Evolutionary conservation across 1,284 basidiomycete species (phyloP).

Genomic region (Cerioporus squamosus): DNA sequence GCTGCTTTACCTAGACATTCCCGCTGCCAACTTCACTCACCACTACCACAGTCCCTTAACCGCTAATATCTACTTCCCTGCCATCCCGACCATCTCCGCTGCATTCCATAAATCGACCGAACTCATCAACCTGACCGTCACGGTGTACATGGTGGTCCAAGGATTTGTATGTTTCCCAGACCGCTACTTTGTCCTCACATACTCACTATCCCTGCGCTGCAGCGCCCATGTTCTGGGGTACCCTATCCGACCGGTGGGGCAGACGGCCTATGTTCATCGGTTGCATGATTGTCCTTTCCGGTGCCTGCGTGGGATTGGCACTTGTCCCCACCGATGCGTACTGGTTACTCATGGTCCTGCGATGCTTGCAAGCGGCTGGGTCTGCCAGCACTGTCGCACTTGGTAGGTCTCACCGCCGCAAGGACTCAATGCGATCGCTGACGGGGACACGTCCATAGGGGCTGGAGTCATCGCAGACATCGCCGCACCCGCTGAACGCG

Average conservation of each 20-base stretch:
- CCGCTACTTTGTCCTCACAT: neutral
- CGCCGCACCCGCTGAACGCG: constrained; percentile 41
- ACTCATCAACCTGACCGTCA: constrained; percentile 78
- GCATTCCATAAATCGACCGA: constrained; percentile 70
- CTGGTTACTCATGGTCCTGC: constrained; percentile 51
- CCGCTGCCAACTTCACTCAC: neutral
- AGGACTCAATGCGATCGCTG: neutral
- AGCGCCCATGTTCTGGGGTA: constrained; percentile 52
- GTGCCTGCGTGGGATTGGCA: constrained; percentile 52
- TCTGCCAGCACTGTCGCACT: constrained; percentile 49
- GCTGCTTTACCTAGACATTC: neutral
- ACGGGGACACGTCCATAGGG: constrained; percentile 26
- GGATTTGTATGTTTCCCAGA: constrained; percentile 53
- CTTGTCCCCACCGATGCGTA: constrained; percentile 49
- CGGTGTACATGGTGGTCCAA: constrained; percentile 80
- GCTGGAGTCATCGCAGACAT: constrained; percentile 48
- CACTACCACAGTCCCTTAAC: constrained; percentile 60
- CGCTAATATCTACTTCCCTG: constrained; percentile 79
- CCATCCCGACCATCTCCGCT: constrained; percentile 66
- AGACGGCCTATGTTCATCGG: constrained; percentile 49
- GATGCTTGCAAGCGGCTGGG: constrained; percentile 51
- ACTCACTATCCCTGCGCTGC: neutral
- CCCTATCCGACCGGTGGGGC: constrained; percentile 49
- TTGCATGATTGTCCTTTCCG: constrained; percentile 43
- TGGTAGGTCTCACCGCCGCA: constrained; percentile 29